Base-by-base conservation (phyloP, 2,329 filamentous ascomycete genomes). In the Macrophomina pseudophaseolina region DNA sequence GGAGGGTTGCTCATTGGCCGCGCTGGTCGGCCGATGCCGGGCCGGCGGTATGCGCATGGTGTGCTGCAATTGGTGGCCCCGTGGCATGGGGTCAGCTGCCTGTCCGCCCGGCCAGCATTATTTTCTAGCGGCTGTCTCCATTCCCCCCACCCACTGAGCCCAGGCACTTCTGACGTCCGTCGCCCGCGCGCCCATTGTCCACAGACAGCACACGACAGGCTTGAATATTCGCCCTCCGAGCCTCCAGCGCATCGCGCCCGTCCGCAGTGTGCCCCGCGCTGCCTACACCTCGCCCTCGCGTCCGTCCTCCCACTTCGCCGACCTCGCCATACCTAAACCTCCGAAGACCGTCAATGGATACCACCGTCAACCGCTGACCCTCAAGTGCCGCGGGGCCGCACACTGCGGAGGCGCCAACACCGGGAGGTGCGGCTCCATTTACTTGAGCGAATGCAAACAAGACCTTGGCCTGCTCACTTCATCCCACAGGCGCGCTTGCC, bases 351-450 rank as follows among this genome's bases (percentile, higher is more conserved):
- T 65, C 64, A 53, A 65, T 65, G 64, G 64, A 65, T 46, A 48
- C 53, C 64, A 65, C 51, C 64, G 64, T 65, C 52, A 65, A 65
- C 64, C 64, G 64, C 53, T 65, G 64, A 65, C 64, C 64, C 53
- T 59, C 40, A 58, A 65, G 64, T 65, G 64, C 64, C 44, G 64
- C 64, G 64, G 64, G 64, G 64, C 64, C 64, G 64, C 64, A 65
- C 64, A 65, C 64, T 65, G 53, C 64, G 53, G 64, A 65, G 64
- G 63, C 63, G 52, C 63, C 51, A 58, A 65, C 63, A 56, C 63
- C 63, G 51, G 42, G 64, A 65, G 53, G 64, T 65, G 64, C 64
- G 64, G 64, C 64, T 65, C 51, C 64, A 49, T 59, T 53, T 51
- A 33, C 64, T 42, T 51, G 49, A 65, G 49, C 40, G 62, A 14